phyloP scores from a whole-genome alignment of 441 rosid species.

The Gossypium davidsonii region DNA sequence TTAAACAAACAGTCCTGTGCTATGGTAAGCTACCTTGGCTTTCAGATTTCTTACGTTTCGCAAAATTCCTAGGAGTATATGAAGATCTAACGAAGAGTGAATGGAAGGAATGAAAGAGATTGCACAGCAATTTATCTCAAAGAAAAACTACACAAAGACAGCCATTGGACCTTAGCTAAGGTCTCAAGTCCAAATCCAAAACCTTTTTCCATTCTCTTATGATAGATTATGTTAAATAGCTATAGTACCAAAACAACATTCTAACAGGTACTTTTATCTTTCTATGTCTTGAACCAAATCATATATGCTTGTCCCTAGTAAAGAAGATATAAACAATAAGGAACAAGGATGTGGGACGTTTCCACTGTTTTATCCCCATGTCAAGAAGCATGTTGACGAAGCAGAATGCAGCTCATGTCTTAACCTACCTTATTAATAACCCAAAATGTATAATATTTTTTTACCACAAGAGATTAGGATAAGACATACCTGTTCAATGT shows the following conservation, averaged over 20 bases:
- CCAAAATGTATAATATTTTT: neutral
- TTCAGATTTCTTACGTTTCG: neutral
- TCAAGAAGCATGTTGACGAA: neutral
- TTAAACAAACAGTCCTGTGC: conserved; percentile 1
- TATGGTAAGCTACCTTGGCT: neutral
- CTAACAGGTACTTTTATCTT: neutral
- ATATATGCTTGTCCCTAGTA: neutral
- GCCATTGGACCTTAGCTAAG: neutral
- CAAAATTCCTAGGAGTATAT: neutral
- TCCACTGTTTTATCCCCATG: neutral
- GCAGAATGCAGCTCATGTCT: neutral
- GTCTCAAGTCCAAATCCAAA: neutral
- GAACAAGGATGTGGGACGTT: neutral
- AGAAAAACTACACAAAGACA: neutral
- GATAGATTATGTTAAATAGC: neutral
- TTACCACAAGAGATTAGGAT: neutral
- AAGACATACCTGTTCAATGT: conserved; percentile 60
- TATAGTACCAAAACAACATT: neutral
- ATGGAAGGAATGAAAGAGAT: neutral
- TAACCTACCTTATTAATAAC: neutral
- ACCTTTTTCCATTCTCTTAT: neutral
- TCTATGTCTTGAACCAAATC: neutral
- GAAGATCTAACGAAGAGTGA: neutral
- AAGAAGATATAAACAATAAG: neutral
- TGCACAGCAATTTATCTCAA: neutral